Conservation (phyloP, 768 basidiomycete species). For the Daedaleopsis sinensis region DNA sequence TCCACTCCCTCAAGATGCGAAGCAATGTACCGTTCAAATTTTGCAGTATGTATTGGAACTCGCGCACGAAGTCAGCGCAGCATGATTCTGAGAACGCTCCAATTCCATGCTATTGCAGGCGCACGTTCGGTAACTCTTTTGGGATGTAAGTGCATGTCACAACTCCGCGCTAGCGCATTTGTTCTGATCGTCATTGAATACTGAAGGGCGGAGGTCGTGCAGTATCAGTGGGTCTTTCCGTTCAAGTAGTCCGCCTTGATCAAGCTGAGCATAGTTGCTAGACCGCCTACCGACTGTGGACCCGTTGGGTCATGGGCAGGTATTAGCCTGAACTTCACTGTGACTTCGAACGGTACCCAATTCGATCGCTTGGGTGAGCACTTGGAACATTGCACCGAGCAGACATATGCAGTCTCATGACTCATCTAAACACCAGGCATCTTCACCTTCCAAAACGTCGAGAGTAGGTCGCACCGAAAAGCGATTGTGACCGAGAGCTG, state of each 20-base stretch:
- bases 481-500: not conserved
- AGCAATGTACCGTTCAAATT: conserved; percentile 66
- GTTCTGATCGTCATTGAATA: conserved; percentile 27
- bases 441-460: conserved; percentile 78
- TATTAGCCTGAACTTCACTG: conserved; percentile 75
- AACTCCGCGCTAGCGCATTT: not conserved
- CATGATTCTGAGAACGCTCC: not conserved
- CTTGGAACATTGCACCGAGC: not conserved
- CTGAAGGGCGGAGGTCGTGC: conserved; percentile 62
- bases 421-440: conserved; percentile 40
- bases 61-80: not conserved
- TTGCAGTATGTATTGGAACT: conserved; percentile 50
- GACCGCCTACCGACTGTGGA: conserved; percentile 76
- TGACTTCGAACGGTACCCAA: conserved; percentile 77
- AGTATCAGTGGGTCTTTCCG: conserved; percentile 51
- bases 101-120: conserved; percentile 39
- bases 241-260: not conserved
- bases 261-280: not conserved
- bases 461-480: conserved; percentile 69
- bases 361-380: conserved; percentile 53
- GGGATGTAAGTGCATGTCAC: conserved; percentile 50
- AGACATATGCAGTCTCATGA: too few relatives aligned
- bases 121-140: conserved; percentile 74
- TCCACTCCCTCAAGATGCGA: conserved; percentile 59
- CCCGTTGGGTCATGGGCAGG: conserved; percentile 72